A percentile compares a stretch with the other conserved stretches of the same genome.
Conservation (phyloP, 441 rosid species). For the Populus hybrid region DNA sequence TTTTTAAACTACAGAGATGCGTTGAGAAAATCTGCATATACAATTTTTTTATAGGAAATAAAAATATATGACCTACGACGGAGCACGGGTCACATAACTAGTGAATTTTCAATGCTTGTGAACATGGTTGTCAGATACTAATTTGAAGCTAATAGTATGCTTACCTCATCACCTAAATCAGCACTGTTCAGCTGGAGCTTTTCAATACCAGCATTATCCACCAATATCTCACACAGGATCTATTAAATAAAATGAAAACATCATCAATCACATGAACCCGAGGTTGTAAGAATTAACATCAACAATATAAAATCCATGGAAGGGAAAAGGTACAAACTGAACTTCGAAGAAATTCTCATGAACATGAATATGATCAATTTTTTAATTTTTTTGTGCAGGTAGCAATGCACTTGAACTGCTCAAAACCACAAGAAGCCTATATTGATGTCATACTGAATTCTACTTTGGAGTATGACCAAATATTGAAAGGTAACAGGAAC, state of each 20-base stretch:
- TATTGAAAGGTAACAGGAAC: neutral
- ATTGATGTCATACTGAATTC: neutral
- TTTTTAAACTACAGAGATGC: too few species aligned
- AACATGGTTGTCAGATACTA: conserved; percentile 11
- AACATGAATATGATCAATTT: too few species aligned
- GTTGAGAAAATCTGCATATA: too few species aligned
- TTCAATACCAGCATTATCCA: conserved; percentile 62
- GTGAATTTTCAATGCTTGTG: neutral
- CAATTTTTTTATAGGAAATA: too few species aligned
- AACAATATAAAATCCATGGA: neutral
- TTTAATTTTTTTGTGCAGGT: too few species aligned
- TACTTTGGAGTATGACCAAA: neutral
- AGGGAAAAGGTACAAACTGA: too few species aligned
- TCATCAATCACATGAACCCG: conserved; percentile 9
- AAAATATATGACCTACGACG: too few species aligned
- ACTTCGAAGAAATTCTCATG: too few species aligned
- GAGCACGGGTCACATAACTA: neutral
- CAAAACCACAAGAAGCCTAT: neutral
- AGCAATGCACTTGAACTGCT: neutral
- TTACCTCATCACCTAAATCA: conserved; percentile 85
- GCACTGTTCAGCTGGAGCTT: conserved; percentile 84
- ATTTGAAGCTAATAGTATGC: conserved; percentile 26
- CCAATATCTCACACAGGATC: conserved; percentile 73
- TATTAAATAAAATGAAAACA: conserved; percentile 26
- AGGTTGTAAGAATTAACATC: conserved; percentile 1